phyloP scores from a whole-genome alignment of 768 basidiomycete genomes.

The Mycena haematopus region DNA sequence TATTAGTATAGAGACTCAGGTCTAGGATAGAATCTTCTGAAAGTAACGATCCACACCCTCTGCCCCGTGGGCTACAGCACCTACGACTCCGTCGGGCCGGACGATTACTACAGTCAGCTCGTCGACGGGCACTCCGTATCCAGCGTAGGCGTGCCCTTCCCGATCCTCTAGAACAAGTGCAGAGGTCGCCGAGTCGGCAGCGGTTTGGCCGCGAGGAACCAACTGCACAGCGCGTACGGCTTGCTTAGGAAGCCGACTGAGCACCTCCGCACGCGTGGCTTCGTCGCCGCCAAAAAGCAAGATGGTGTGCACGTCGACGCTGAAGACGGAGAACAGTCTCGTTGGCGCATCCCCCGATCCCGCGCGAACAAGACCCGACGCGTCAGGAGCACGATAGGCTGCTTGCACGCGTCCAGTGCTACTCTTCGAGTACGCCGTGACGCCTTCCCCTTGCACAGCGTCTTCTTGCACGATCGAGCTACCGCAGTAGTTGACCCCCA shows the following conservation, averaged over 20 bases:
- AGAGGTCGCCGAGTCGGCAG: background rate
- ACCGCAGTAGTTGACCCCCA: slow-evolving; percentile 53
- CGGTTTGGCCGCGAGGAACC: background rate
- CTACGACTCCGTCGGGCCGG: slow-evolving; percentile 31
- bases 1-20: too few relatives aligned
- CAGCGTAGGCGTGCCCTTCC: slow-evolving; percentile 24
- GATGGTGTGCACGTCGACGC: slow-evolving; percentile 35
- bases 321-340: slow-evolving; percentile 39
- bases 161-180: slow-evolving; percentile 16
- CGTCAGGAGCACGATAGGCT: slow-evolving; percentile 45
- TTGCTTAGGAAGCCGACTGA: background rate
- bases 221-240: slow-evolving; percentile 3
- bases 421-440: background rate
- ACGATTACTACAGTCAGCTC: slow-evolving; percentile 23
- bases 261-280: background rate
- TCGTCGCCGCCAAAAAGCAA: slow-evolving; percentile 35
- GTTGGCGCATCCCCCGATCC: slow-evolving; percentile 4
- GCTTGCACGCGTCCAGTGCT: slow-evolving; percentile 33
- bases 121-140: slow-evolving; percentile 16
- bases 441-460: background rate
- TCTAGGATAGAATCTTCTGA: background rate
- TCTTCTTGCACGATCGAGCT: slow-evolving; percentile 9
- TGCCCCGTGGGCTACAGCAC: slow-evolving; percentile 12
- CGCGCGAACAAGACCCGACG: slow-evolving; percentile 33
- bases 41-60: slow-evolving; percentile 19